These are phyloP conservation scores for Chlamydomonas sphaeroides DNA, from an alignment of 139 green algal genomes.

Conservation along the genomic window DNA sequence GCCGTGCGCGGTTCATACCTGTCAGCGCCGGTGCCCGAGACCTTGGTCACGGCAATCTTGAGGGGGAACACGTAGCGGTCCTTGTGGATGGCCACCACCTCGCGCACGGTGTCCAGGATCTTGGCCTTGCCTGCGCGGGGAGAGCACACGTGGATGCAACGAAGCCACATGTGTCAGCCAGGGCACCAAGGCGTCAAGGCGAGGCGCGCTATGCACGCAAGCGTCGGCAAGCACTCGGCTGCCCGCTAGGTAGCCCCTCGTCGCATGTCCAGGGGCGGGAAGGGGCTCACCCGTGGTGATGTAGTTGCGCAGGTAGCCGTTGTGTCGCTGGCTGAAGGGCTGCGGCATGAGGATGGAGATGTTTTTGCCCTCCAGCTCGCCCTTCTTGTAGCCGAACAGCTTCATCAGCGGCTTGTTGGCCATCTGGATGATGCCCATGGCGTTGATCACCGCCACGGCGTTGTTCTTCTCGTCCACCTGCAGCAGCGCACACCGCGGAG, in stretches of 20 bases:
- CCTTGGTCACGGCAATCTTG: slow-evolving; percentile 44
- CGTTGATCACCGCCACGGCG: slow-evolving; percentile 58
- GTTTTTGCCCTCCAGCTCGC: slow-evolving; percentile 70
- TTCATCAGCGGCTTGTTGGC: slow-evolving; percentile 50
- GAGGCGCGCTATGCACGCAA: too few relatives aligned
- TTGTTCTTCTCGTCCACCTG: slow-evolving; percentile 48
- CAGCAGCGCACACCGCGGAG: too few relatives aligned
- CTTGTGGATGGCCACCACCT: slow-evolving; percentile 67
- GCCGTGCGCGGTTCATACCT: too few relatives aligned
- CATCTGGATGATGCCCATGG: slow-evolving; percentile 56
- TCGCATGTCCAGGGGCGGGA: too few relatives aligned
- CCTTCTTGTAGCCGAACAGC: slow-evolving; percentile 62
- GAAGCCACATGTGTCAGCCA: too few relatives aligned
- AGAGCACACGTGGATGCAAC: too few relatives aligned
- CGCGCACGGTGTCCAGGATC: slow-evolving; percentile 52
- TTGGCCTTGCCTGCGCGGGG: slow-evolving; percentile 51
- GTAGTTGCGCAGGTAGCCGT: slow-evolving; percentile 67
- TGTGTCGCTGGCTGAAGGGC: slow-evolving; percentile 60
- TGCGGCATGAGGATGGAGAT: slow-evolving; percentile 66
- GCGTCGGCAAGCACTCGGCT: too few relatives aligned
- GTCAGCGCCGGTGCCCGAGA: slow-evolving; percentile 44
- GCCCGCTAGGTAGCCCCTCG: too few relatives aligned
- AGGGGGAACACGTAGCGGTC: slow-evolving; percentile 56
- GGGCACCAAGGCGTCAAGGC: too few relatives aligned
- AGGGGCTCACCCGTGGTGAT: slow-evolving; percentile 39